Conservation (phyloP, 2,329 filamentous ascomycete species). For the Diaporthe vaccinii region DNA sequence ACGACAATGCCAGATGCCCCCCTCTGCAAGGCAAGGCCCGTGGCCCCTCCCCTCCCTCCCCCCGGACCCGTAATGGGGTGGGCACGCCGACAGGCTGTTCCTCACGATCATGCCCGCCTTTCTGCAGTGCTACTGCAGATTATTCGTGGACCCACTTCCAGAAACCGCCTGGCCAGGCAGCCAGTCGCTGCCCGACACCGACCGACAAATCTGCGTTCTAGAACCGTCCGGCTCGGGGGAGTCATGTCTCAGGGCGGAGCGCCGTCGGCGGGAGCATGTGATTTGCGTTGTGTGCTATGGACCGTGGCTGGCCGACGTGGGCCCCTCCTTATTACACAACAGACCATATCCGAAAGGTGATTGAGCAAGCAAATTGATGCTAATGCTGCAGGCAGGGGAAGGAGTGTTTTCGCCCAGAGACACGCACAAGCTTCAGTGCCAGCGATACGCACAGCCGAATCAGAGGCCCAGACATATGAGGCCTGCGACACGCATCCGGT, state of each 20-base stretch:
- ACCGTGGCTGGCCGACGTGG: slow-evolving; percentile 9
- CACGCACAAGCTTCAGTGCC: background rate
- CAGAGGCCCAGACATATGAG: background rate
- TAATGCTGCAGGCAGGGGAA: slow-evolving; percentile 2
- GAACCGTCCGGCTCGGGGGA: slow-evolving; percentile 6
- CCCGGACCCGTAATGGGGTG: background rate
- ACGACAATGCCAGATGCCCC: slow-evolving; percentile 10
- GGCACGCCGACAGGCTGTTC: slow-evolving; percentile 7
- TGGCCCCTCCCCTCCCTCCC: background rate
- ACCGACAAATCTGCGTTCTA: background rate
- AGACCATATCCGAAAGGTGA: background rate
- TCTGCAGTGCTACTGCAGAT: slow-evolving; percentile 30
- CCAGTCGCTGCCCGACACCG: background rate
- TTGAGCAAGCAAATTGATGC: background rate
- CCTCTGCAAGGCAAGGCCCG: background rate
- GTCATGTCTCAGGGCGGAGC: slow-evolving; percentile 26
- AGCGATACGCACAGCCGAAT: background rate
- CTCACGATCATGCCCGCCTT: slow-evolving; percentile 31
- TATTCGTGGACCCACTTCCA: slow-evolving; percentile 23
- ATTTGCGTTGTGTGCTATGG: background rate
- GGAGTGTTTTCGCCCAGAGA: background rate
- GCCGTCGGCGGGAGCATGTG: slow-evolving; percentile 28
- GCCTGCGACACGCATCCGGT: background rate
- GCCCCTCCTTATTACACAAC: background rate
- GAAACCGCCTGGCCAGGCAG: background rate